These are phyloP conservation scores for Annulohypoxylon truncatum DNA, from an alignment of 2,329 filamentous ascomycete species.

Conservation along the genomic window DNA sequence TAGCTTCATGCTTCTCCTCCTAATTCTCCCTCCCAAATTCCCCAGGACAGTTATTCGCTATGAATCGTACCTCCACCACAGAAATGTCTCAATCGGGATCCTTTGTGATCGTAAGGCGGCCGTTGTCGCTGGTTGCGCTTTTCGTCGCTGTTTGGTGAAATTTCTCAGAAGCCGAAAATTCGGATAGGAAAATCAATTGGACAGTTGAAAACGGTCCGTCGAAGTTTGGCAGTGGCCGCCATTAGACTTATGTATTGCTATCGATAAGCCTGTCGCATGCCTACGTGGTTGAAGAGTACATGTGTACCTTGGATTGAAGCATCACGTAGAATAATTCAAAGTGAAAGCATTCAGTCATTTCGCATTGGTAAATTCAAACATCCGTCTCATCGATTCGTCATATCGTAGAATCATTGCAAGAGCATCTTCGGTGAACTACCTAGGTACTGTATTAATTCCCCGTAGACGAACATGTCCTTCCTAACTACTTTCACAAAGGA, in stretches of 20 bases:
- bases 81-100: conserved; percentile 4
- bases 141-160: conserved; percentile 15
- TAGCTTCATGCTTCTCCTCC: conserved; percentile 13
- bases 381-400: no score
- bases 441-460: no score
- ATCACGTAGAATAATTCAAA: no score
- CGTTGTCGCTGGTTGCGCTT: conserved; percentile 8
- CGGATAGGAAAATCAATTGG: conserved; percentile 18
- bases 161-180: conserved; percentile 30
- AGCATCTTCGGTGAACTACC: no score
- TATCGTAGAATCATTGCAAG: no score
- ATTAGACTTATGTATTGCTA: not conserved
- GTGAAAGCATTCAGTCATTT: no score
- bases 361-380: no score
- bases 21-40: not conserved
- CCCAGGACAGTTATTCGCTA: not conserved
- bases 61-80: not conserved
- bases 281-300: no score
- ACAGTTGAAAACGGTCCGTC: conserved; percentile 14
- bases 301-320: no score
- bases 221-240: not conserved
- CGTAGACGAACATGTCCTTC: no score
- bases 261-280: no score
- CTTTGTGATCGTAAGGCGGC: not conserved
- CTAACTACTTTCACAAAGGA: no score